Percentiles rank a stretch among this genome's conserved stretches.
Conservation (phyloP, 2,329 filamentous ascomycete genomes). For the Scortechinia acanthostroma region DNA sequence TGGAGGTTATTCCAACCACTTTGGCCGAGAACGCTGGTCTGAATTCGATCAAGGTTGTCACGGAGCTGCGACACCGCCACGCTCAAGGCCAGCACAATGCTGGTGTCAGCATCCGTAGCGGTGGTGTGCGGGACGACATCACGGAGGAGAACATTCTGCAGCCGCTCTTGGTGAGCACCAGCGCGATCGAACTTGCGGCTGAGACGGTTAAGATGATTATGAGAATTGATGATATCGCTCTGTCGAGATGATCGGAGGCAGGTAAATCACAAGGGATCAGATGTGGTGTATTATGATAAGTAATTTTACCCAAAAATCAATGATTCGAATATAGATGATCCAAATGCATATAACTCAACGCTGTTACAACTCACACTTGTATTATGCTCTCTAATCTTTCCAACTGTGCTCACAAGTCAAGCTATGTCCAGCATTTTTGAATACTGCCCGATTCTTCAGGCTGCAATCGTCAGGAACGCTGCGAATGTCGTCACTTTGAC, state of each 20-base stretch:
- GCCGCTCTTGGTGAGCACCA: slow-evolving; percentile 91
- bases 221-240: slow-evolving; percentile 60
- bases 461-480: no score
- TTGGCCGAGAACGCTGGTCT: slow-evolving; percentile 94
- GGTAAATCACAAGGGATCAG: neutral
- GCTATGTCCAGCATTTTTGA: no score
- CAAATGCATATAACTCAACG: neutral
- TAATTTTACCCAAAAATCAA: neutral
- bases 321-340: neutral
- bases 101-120: slow-evolving; percentile 95
- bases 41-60: slow-evolving; percentile 98
- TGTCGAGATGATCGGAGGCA: slow-evolving; percentile 39
- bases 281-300: neutral
- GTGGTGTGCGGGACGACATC: slow-evolving; percentile 94
- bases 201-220: slow-evolving; percentile 96
- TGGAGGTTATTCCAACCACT: slow-evolving; percentile 95
- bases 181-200: slow-evolving; percentile 89
- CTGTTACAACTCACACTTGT: no score
- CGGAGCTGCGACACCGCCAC: slow-evolving; percentile 86
- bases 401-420: no score
- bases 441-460: no score
- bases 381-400: no score
- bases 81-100: slow-evolving; percentile 92
- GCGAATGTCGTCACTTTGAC: no score
- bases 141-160: slow-evolving; percentile 94